Conservation (phyloP, 306 rosid genomes). For the Carpinus viminea region DNA sequence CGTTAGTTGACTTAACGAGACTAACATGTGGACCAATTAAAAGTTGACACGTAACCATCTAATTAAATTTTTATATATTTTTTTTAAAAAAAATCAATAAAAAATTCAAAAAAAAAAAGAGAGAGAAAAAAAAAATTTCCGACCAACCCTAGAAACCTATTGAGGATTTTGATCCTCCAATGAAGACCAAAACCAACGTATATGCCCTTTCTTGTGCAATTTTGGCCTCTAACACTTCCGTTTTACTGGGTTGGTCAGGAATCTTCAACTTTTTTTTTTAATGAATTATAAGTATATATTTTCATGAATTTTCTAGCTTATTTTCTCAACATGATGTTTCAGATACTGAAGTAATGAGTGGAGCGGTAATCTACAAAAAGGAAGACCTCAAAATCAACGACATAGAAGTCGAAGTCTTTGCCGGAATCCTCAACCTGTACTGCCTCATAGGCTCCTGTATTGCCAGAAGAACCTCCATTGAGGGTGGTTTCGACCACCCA, state of each 20-base stretch:
- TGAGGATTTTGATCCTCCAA: conserved; percentile 51
- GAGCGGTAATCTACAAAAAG: conserved; percentile 61
- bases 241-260: conserved; percentile 79
- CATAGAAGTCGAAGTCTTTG: conserved; percentile 51
- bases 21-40: no score
- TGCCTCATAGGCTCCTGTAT: conserved; percentile 64
- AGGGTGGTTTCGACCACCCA: no score
- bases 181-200: conserved; percentile 56
- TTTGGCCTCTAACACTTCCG: conserved; percentile 82
- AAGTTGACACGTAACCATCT: no score
- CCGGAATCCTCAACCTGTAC: conserved; percentile 71
- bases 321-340: conserved; percentile 8
- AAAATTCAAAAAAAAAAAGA: no score
- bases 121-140: no score
- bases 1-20: no score
- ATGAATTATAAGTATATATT: no score
- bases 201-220: conserved; percentile 65
- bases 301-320: no score
- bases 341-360: conserved; percentile 98
- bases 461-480: conserved; percentile 82
- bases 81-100: no score
- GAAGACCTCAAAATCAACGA: conserved; percentile 54
- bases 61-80: no score
- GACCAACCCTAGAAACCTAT: conserved; percentile 29
- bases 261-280: no score